Conservation (phyloP, 176 grass and related monocot genomes). For the Avena eriantha region DNA sequence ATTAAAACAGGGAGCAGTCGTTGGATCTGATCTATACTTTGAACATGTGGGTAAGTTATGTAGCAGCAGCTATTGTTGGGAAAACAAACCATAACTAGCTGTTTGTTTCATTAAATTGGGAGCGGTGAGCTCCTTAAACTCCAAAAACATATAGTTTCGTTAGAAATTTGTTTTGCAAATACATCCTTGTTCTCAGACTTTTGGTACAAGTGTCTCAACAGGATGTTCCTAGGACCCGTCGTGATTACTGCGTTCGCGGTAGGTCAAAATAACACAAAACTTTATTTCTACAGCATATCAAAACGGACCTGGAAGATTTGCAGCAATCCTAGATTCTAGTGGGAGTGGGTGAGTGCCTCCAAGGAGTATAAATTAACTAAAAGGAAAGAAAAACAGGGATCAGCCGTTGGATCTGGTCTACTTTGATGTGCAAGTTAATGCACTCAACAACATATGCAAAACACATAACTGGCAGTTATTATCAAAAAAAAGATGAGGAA, state of each 20-base stretch:
- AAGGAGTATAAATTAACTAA: neutral
- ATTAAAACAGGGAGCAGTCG: neutral
- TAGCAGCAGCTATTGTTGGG: too few species aligned
- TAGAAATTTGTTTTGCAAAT: neutral
- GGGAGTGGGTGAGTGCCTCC: neutral
- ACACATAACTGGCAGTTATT: neutral
- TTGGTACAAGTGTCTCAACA: constrained; percentile 74
- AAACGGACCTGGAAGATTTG: neutral
- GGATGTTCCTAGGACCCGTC: constrained; percentile 78
- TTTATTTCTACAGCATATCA: neutral
- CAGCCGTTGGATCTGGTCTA: neutral
- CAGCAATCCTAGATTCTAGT: neutral
- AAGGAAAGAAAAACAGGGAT: neutral
- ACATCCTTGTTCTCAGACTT: constrained; percentile 80
- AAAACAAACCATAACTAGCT: neutral
- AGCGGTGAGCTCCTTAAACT: neutral
- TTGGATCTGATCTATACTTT: neutral
- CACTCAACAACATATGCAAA: neutral
- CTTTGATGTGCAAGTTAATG: neutral
- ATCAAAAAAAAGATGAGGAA: too few species aligned
- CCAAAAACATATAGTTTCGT: neutral
- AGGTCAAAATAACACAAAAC: neutral
- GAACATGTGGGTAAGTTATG: neutral
- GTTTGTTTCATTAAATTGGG: neutral
- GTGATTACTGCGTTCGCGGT: constrained; percentile 62